Base-by-base conservation (phyloP, 2,329 filamentous ascomycete species). In the Cyphellophora europaea region DNA sequence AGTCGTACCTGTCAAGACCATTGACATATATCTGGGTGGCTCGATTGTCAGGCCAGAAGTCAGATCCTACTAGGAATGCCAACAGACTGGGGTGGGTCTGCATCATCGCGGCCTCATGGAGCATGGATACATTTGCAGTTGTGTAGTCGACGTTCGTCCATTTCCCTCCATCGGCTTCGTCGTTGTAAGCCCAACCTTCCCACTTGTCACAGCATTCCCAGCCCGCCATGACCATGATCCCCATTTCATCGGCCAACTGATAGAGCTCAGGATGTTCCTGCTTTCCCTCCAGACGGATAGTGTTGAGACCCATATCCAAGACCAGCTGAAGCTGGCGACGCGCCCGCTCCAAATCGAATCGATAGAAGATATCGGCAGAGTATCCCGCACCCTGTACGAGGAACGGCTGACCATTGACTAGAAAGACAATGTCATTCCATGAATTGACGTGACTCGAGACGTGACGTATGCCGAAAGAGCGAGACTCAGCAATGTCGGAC, bases 201-300 rank as follows among this genome's bases (percentile, higher is more conserved):
- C 76, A 80, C 49, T 79, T 79, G 45, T 79, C 71, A 50, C 76
- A 80, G 52, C 76, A 80, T 41, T 79, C 74, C 74, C 74, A 80
- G 0, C 76, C 76, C 0, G 73, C 59, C 23, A 80, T 57, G 0
- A 79, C 53, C 72, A 80, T 77, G 21, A 79, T 47, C 0, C 76
- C 76, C 47, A 77, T 56, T 3, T 63, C 58, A 45, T 79, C 74
- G 1, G 74, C 71, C 2, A 77, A 56, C 1, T 71, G 60, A 47
- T 78, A 80, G 1, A 80, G 54, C 42, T 71, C 66, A 0, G 72
- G 70, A 5, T 79, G 75, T 45, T 79, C 76, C 49, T 75, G 69
- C 42, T 78, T 79, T 2, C 76, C 76, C 49, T 80, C 76, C 1
- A 79, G 62, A 2, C 76, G 70, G 14, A 80, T 58, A 0, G 74